These are phyloP conservation scores for Salix caprea DNA, from an alignment of 345 rosid genomes.

Conservation along the genomic window DNA sequence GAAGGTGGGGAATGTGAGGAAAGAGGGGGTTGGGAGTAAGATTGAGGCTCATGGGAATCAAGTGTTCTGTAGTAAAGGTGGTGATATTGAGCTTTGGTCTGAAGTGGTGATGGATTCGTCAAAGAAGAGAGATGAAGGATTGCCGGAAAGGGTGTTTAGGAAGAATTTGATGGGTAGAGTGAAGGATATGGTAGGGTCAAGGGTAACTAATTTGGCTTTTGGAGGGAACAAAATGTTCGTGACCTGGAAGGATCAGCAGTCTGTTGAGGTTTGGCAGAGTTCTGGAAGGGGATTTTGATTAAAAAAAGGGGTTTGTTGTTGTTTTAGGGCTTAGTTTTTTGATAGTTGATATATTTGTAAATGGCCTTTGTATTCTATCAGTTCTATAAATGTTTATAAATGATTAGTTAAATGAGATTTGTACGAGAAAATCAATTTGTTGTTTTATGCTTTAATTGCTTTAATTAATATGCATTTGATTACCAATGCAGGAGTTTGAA, in stretches of 20 bases:
- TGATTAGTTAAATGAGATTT: not conserved
- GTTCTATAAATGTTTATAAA: not conserved
- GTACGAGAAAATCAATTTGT: not conserved
- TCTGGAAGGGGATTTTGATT: conserved; percentile 20
- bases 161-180: conserved; percentile 60
- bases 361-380: not conserved
- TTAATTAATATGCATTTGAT: not conserved
- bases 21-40: conserved; percentile 72
- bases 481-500: not conserved
- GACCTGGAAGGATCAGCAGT: conserved; percentile 64
- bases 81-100: conserved; percentile 73
- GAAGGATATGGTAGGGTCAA: conserved; percentile 51
- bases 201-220: conserved; percentile 60
- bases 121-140: conserved; percentile 34
- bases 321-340: not conserved
- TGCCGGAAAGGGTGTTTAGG: conserved; percentile 57
- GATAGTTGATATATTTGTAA: not conserved
- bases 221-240: conserved; percentile 87
- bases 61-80: conserved; percentile 69
- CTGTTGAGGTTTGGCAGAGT: conserved; percentile 88
- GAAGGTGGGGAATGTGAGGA: conserved; percentile 56
- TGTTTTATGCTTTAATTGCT: not conserved
- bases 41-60: conserved; percentile 76
- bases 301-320: not conserved
- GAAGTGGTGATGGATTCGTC: conserved; percentile 54